Conservation (phyloP, 306 rosid genomes). For the Acacia confusa region DNA sequence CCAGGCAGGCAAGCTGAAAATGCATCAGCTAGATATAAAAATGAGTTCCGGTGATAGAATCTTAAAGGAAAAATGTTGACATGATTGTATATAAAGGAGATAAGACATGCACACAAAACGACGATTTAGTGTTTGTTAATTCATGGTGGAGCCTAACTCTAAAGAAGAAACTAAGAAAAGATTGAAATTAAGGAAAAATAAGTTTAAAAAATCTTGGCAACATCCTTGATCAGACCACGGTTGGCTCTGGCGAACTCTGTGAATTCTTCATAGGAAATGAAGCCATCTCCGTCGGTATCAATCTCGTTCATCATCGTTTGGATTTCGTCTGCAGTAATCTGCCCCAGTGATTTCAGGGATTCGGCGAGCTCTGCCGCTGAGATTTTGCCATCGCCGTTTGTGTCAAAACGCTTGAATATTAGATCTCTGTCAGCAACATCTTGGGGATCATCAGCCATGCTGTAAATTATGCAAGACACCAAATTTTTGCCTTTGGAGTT, state of each 20-base stretch:
- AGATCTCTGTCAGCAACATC: constrained; percentile 43
- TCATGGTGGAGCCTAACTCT: not conserved
- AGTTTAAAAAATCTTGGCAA: constrained; percentile 52
- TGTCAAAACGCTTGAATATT: constrained; percentile 53
- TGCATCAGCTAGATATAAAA: not conserved
- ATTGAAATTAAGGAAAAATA: not conserved
- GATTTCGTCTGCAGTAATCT: constrained; percentile 46
- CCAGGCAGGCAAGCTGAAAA: not conserved
- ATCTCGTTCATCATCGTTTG: constrained; percentile 58
- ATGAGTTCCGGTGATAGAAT: not conserved
- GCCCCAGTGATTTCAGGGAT: constrained; percentile 47
- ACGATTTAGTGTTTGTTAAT: not conserved
- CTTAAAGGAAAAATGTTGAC: not conserved
- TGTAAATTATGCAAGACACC: not conserved
- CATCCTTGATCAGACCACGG: constrained; percentile 51
- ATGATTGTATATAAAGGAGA: constrained; percentile 9
- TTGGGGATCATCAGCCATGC: constrained; percentile 15
- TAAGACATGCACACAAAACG: constrained; percentile 13
- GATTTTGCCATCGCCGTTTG: constrained; percentile 57
- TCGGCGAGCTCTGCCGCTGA: constrained; percentile 58
- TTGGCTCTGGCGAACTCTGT: constrained; percentile 47
- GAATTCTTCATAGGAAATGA: constrained; percentile 56
- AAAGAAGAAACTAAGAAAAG: not conserved
- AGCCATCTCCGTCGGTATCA: constrained; percentile 57
- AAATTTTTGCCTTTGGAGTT: not conserved